Evolutionary conservation across 2,329 filamentous ascomycete species (phyloP), one percentile per base, ranked within the genome.

Genomic region (Trichoderma sp.): DNA sequence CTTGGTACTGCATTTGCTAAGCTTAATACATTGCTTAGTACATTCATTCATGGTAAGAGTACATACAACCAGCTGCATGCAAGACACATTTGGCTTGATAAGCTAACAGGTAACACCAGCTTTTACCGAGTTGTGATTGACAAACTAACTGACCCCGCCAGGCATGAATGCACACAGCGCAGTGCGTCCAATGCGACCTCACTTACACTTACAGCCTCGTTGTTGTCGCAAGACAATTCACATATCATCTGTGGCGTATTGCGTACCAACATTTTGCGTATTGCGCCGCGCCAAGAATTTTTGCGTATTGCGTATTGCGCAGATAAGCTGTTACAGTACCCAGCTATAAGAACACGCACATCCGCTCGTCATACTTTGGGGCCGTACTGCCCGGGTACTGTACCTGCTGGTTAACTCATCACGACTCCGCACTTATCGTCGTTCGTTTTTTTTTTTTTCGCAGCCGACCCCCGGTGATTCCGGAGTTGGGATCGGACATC

Each of bases 401-500:
- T 57, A 53, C 47, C n/a, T 20, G 28, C 28, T n/a, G 0, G 28
- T 20, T 5, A 20, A 34, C 55, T 28, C 55, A 58, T n/a, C 28
- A 34, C 17, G 11, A 32, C 11, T 59, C 47, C 47, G 47, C 47
- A 53, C n/a, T 53, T 23, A 53, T 32, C 55, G 13, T n/a, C 28
- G 55, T 30, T 30, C 28, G 26, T 32, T 26, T 11, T 12, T 57
- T n/a, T 57, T 67, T 20, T 50, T 13, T 43, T 15, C 15, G 12
- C 26, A n/a, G 13, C 26, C 28, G 39, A 43, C 36, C 36, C 47
- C 66, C 66, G 66, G 66, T 69, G 28, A 69, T 61, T 69, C 66
- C 66, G 66, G 66, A 62, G 36, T 20, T 53, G 39, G 20, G 53
- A 62, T 61, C 66, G 66, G 66, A 69, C 34, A 62, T 53, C 66